These are phyloP conservation scores for Penicillium arizonense DNA, from an alignment of 495 filamentous ascomycete genomes.

Conservation along the genomic window DNA sequence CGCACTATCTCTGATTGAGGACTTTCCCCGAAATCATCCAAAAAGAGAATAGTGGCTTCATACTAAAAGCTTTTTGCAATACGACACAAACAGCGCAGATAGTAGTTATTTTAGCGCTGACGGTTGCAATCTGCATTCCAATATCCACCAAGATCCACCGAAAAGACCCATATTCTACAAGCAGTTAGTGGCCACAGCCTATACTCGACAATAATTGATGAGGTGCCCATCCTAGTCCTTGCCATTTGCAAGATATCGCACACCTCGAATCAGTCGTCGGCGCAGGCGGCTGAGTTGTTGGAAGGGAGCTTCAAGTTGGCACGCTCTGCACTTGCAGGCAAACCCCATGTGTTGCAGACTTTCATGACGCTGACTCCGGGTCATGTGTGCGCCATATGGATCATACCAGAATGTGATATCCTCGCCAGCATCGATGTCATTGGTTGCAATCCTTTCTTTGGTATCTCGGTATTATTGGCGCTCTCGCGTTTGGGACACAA, in stretches of 20 bases:
- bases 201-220: background rate
- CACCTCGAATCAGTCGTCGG: background rate
- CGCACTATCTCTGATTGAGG: too few relatives aligned
- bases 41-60: too few relatives aligned
- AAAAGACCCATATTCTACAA: background rate
- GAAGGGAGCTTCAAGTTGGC: background rate
- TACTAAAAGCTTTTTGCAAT: too few relatives aligned
- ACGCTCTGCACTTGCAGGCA: background rate
- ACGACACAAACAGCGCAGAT: too few relatives aligned
- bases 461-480: too few relatives aligned
- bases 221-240: background rate
- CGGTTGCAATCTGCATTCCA: too few relatives aligned
- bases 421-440: background rate
- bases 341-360: background rate
- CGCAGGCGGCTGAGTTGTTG: background rate
- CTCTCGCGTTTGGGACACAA: too few relatives aligned
- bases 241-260: background rate
- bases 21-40: too few relatives aligned
- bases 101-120: too few relatives aligned
- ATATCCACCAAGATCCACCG: background rate
- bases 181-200: background rate
- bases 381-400: too few relatives aligned
- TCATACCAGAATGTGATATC: background rate
- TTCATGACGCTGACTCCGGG: background rate
- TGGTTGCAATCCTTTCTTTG: background rate